Evolutionary conservation across 2,329 filamentous ascomycete genomes (phyloP), one percentile per base, ranked within the genome.

Genomic region (Fusarium sp.): DNA sequence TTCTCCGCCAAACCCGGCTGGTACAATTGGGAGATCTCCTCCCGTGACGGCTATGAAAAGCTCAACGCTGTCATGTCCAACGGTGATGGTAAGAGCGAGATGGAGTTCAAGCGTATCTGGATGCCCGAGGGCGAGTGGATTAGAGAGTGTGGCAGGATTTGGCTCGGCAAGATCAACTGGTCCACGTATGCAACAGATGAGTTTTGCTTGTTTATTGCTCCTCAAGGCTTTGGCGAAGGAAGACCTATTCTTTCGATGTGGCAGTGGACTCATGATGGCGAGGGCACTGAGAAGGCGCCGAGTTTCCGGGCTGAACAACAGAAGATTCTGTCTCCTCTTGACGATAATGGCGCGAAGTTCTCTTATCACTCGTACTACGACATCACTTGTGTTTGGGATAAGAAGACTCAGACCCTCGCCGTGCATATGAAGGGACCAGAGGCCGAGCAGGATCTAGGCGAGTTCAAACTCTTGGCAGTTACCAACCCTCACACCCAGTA

Each of bases 91-190:
- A 47, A 35, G 7, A 57, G 35, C n/a, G 28, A 13, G 0, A 64
- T 66, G 42, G 11, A 47, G 6, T 35, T 69, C 2, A 15, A 70
- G 5, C 67, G 64, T 18, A 39, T 69, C 20, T 72, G 59, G 58
- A 33, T 63, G 38, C 31, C 67, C 8, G 5, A 60, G n/a, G 48
- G 47, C 0, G 59, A 70, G 5, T 28, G 21, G 1, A 13, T 21
- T 15, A 56, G 49, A 3, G 46, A 20, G 2, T 12, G 23, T 2
- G 13, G 28, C 4, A 63, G 68, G 12, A 55, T 72, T 18, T 72
- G 67, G 69, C 66, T 70, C 3, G 65, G 70, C 5, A 72, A 70
- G 28, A 24, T 69, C 42, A 65, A 53, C 48, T 72, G 58, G 57
- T 12, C 35, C 0, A 15, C 44, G 8, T 64, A 39, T 13, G 67